phyloP scores from a whole-genome alignment of 805 yeast genomes.

The Saccharomyces mikatae region DNA sequence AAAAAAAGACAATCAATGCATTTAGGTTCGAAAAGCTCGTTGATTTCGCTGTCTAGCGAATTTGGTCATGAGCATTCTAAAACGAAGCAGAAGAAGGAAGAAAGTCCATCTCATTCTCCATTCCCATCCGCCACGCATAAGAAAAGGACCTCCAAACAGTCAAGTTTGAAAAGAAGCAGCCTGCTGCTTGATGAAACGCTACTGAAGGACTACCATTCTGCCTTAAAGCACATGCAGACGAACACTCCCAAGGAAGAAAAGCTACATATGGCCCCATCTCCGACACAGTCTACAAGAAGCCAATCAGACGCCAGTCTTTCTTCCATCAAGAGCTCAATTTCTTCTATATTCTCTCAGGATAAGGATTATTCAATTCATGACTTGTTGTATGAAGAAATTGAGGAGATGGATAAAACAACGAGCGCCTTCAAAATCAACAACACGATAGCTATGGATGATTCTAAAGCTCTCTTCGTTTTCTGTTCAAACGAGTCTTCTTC shows the following conservation, averaged over 20 bases:
- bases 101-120: not conserved
- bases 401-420: slow-evolving; percentile 1
- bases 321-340: not conserved
- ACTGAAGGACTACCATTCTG: slow-evolving; percentile 23
- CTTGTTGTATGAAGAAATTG: slow-evolving; percentile 19
- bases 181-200: slow-evolving; percentile 21
- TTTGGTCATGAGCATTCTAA: not conserved
- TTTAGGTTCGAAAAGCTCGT: slow-evolving; percentile 5
- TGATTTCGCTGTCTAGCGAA: not conserved
- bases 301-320: not conserved
- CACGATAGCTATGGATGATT: not conserved
- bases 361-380: slow-evolving; percentile 16
- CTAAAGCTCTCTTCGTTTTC: slow-evolving; percentile 4
- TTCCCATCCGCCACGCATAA: not conserved
- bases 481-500: not conserved
- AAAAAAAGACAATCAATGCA: slow-evolving; percentile 23
- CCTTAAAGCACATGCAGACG: slow-evolving; percentile 9
- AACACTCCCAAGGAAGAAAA: not conserved
- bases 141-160: not conserved
- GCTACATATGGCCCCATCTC: not conserved
- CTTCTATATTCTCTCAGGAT: slow-evolving; percentile 5
- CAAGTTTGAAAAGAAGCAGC: slow-evolving; percentile 19
- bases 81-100: not conserved
- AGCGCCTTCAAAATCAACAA: not conserved
- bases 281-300: not conserved